Base-by-base conservation (phyloP, 192 early-diverging fungal genomes). In the Dimargaris cristalligena region DNA sequence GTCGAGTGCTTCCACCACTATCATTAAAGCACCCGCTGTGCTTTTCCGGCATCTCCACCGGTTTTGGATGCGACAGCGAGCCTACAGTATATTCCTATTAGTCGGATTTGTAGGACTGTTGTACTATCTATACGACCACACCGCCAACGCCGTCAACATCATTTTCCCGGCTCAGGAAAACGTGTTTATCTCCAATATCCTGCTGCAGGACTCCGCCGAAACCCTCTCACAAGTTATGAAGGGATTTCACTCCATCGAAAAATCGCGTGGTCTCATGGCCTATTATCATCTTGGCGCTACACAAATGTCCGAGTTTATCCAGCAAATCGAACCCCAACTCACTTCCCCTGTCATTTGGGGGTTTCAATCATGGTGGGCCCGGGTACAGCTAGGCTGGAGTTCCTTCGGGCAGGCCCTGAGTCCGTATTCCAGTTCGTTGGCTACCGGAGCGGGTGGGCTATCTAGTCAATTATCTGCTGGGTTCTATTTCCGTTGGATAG, bases 101-200 rank as follows among this genome's bases (percentile, higher is more conserved):
- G 35, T 35, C 13, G 55, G n/a, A 13, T 38, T 57, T 35, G 55
- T 57, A 34, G 55, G 55, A 34, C 28, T 57, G 13, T 26, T 57
- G 33, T 57, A 34, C 35, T 34, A 34, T 26, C 32, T 57, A 11
- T 57, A 57, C 34, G 34, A 34, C 16, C 55, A 57, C 55, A 57
- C 55, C 10, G 34, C 55, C 1, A 31, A 57, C 28, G 55, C 55
- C n/a, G 55, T 57, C 1, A 57, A 57, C 33, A 38, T 57, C n/a
- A 57, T 57, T 35, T 57, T 57, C 22, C 55, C 55, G 34, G 34
- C 55, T 23, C 55, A 57, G 22, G 55, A 57, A 22, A 23, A 57
- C 32, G 32, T 34, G 6, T 34, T 57, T 4, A 20, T 35, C 2
- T 38, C 13, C 35, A n/a, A 57, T 57, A 3, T 34, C 32, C 32